Evolutionary conservation across 164 flowering plant species (phyloP).

Genomic region (Chimonanthus praecox): DNA sequence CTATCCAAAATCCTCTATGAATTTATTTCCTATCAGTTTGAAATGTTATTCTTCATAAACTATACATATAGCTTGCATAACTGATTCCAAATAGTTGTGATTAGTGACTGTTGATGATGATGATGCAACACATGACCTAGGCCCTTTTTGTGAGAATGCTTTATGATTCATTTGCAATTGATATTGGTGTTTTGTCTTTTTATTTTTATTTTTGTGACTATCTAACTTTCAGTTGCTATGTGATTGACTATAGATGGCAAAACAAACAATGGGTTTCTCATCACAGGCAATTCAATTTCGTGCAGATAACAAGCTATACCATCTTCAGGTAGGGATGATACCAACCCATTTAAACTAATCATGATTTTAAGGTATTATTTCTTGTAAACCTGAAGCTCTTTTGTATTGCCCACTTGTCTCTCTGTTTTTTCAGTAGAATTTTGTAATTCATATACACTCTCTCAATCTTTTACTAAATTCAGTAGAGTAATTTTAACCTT

Average conservation of each 20-base stretch:
- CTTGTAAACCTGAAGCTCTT: background rate
- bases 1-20: no score
- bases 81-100: no score
- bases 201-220: background rate
- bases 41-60: no score
- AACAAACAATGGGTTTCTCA: conserved; percentile 94
- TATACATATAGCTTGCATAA: no score
- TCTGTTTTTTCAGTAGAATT: no score
- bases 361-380: background rate
- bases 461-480: no score
- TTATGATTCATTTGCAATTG: background rate
- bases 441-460: no score
- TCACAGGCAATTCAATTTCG: conserved; percentile 68
- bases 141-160: background rate
- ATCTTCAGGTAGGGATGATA: conserved; percentile 66
- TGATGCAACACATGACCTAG: no score
- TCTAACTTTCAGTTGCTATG: background rate
- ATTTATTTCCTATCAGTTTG: no score
- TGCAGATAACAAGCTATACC: conserved; percentile 91
- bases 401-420: background rate
- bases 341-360: background rate
- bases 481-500: no score
- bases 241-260: conserved; percentile 69
- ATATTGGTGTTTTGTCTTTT: background rate
- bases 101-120: no score